A percentile compares a stretch with the other conserved stretches of the same genome.
Conservation (phyloP, 441 rosid species). For the Jatropha podagrica region DNA sequence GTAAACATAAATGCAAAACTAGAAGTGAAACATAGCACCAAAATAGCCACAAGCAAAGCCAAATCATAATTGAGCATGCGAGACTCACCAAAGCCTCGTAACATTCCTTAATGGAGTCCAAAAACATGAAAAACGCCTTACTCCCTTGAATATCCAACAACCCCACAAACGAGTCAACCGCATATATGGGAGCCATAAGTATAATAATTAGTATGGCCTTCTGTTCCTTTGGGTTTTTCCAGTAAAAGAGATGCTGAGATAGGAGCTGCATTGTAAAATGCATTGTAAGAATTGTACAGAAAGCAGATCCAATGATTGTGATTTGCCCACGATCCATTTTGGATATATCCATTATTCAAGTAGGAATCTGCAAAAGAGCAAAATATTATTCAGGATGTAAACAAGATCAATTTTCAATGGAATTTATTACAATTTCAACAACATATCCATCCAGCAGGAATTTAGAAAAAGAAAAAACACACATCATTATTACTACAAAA, state of each 20-base stretch:
- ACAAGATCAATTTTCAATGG: background rate
- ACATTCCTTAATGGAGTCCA: conserved; percentile 93
- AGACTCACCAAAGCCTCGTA: conserved; percentile 85
- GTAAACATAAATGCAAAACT: conserved; percentile 20
- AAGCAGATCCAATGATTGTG: conserved; percentile 57
- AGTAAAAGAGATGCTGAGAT: conserved; percentile 74
- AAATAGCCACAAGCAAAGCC: conserved; percentile 3
- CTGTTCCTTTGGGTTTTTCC: conserved; percentile 97
- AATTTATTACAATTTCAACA: background rate
- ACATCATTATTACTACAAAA: background rate
- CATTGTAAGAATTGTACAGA: conserved; percentile 61
- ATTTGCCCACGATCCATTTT: conserved; percentile 52
- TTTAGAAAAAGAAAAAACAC: background rate
- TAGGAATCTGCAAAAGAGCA: conserved; percentile 30
- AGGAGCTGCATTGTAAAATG: conserved; percentile 71
- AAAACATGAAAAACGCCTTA: conserved; percentile 65
- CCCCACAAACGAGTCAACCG: conserved; percentile 67
- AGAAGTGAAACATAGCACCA: background rate
- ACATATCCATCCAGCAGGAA: background rate
- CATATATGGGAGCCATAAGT: conserved; percentile 93
- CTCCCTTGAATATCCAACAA: conserved; percentile 75
- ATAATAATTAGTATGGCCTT: conserved; percentile 81
- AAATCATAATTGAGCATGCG: background rate
- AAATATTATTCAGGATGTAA: background rate
- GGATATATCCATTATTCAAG: conserved; percentile 50